Evolutionary conservation across 495 filamentous ascomycete species (phyloP).

Genomic region (Hypoxylon rickii): DNA sequence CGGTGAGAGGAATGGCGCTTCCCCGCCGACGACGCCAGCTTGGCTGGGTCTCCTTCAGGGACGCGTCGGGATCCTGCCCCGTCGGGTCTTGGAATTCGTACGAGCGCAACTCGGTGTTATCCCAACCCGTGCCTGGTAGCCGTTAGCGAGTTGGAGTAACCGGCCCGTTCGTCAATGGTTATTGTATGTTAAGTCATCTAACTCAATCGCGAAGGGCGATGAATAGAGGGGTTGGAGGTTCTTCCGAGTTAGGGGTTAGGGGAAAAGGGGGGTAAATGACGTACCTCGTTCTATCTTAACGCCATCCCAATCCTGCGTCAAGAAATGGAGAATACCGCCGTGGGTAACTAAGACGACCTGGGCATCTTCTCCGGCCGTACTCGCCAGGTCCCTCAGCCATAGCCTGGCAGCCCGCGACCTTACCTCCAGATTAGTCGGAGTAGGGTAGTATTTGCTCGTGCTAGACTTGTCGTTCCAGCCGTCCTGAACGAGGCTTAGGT

Average conservation of each 20-base stretch:
- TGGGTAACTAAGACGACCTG: constrained; percentile 68
- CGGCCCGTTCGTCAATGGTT: neutral
- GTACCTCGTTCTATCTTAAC: constrained; percentile 58
- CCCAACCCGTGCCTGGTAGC: constrained; percentile 74
- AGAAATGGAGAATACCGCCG: constrained; percentile 61
- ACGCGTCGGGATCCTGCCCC: constrained; percentile 61
- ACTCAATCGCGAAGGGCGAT: too few species aligned
- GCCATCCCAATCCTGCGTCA: constrained; percentile 83
- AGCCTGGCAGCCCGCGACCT: constrained; percentile 68
- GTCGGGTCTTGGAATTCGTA: constrained; percentile 67
- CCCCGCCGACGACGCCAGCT: constrained; percentile 59
- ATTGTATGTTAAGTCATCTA: too few species aligned
- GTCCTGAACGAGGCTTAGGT: constrained; percentile 61
- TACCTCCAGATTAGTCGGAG: constrained; percentile 58
- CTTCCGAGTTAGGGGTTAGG: too few species aligned
- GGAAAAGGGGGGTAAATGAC: constrained; percentile 11
- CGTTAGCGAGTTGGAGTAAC: neutral
- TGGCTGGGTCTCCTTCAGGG: constrained; percentile 61
- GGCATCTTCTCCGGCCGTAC: constrained; percentile 53
- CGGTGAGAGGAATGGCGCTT: constrained; percentile 50
- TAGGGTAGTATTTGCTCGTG: constrained; percentile 60
- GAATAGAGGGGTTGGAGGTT: too few species aligned
- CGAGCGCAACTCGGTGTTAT: constrained; percentile 79
- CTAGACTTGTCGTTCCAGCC: constrained; percentile 74
- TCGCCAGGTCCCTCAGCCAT: constrained; percentile 64